Conservation (phyloP, 352 stramenopile species). For the Peronosclerospora sorghi region DNA sequence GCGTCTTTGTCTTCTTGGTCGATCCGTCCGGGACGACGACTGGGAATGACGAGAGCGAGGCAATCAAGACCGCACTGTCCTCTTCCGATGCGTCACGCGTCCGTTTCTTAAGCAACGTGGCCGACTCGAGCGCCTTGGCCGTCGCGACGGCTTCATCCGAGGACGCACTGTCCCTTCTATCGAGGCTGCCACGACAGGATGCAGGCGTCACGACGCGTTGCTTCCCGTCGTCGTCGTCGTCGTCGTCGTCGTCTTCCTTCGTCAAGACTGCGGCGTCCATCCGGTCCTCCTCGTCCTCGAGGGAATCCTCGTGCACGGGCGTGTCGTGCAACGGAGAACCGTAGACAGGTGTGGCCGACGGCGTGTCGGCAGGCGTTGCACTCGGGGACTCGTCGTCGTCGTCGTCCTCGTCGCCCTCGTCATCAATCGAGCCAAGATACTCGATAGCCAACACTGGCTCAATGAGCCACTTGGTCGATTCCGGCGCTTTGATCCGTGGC, state of each 20-base stretch:
- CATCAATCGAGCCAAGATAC: constrained; percentile 74
- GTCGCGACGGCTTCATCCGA: constrained; percentile 29
- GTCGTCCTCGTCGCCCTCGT: constrained; percentile 55
- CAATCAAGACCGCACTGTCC: constrained; percentile 5
- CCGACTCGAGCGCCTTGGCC: constrained; percentile 17
- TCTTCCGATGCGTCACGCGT: constrained; percentile 20
- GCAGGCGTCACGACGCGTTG: constrained; percentile 24
- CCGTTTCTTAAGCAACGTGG: constrained; percentile 49
- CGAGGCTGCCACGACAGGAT: constrained; percentile 25
- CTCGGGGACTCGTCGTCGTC: constrained; percentile 62
- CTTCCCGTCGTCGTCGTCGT: constrained; percentile 22
- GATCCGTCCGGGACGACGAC: constrained; percentile 4
- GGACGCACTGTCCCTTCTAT: constrained; percentile 38
- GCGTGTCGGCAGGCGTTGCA: constrained; percentile 54
- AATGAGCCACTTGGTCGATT: constrained; percentile 76
- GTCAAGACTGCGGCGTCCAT: constrained; percentile 31
- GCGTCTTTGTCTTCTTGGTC: constrained; percentile 24
- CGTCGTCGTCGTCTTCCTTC: no score
- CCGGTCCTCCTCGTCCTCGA: constrained; percentile 31
- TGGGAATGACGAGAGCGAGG: constrained; percentile 2
- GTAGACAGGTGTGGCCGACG: constrained; percentile 56
- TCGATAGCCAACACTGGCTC: constrained; percentile 66
- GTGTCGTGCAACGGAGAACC: constrained; percentile 46
- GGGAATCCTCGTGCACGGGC: constrained; percentile 22
- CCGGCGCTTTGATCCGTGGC: constrained; percentile 51